Conservation (phyloP, 2,329 filamentous ascomycete genomes). For the Colletotrichum echinochloae region DNA sequence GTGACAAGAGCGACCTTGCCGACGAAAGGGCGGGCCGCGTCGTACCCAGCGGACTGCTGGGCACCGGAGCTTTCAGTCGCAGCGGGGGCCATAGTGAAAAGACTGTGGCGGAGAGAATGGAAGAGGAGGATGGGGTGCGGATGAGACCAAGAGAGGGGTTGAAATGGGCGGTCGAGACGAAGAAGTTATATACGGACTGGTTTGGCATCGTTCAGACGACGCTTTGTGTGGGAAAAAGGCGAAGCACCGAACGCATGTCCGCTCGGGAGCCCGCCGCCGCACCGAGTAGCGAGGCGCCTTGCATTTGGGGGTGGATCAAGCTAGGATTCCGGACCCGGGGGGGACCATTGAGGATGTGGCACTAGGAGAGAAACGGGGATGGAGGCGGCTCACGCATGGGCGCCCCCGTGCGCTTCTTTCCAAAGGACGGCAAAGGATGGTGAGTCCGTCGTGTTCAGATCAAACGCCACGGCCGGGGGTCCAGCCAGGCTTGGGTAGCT, state of each 20-base stretch:
- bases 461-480: conserved; percentile 21
- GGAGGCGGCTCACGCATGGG: conserved; percentile 30
- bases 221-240: conserved; percentile 11
- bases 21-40: conserved; percentile 54
- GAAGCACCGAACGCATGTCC: conserved; percentile 38
- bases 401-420: conserved; percentile 8
- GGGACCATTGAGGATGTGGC: not conserved
- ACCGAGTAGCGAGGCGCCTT: conserved; percentile 35
- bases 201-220: not conserved
- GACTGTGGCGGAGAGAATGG: conserved; percentile 10
- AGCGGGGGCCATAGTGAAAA: conserved; percentile 47
- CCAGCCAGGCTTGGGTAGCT: conserved; percentile 6
- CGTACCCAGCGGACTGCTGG: conserved; percentile 43
- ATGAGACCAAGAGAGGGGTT: not conserved
- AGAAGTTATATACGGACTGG: conserved; percentile 34
- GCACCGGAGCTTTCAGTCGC: conserved; percentile 40
- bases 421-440: conserved; percentile 15
- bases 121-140: conserved; percentile 7
- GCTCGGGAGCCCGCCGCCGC: conserved; percentile 29
- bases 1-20: conserved; percentile 72
- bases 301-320: conserved; percentile 31
- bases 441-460: conserved; percentile 30
- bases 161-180: not conserved
- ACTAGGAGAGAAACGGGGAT: conserved; percentile 7
- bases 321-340: conserved; percentile 33